Percentiles rank a stretch among this genome's conserved stretches.
Conservation (phyloP, 2,329 filamentous ascomycete genomes). For the Paraphaeosphaeria minitans region DNA sequence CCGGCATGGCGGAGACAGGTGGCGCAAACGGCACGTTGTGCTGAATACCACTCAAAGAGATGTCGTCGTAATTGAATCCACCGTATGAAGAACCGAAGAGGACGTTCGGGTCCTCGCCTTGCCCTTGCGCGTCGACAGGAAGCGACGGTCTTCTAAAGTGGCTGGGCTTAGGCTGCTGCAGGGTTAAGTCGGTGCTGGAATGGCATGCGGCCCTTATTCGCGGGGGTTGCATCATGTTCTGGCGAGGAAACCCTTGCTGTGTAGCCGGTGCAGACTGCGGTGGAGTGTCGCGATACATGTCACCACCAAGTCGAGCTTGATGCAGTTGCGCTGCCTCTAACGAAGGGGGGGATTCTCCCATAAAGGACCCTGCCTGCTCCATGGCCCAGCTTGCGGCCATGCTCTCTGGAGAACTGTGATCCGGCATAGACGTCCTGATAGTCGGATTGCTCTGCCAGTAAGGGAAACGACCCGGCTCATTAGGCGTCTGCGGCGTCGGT, state of each 20-base stretch:
- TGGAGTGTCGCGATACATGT: conserved; percentile 53
- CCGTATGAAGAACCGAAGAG: conserved; percentile 1
- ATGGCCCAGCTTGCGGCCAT: conserved; percentile 43
- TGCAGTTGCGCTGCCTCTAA: conserved; percentile 38
- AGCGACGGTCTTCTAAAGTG: conserved; percentile 45
- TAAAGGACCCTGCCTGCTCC: conserved; percentile 39
- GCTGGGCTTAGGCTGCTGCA: conserved; percentile 43
- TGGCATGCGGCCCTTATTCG: conserved; percentile 41
- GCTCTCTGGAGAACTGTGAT: conserved; percentile 49
- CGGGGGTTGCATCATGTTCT: conserved; percentile 43
- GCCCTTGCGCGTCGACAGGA: conserved; percentile 35
- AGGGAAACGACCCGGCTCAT: conserved; percentile 45
- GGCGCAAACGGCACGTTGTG: conserved; percentile 43
- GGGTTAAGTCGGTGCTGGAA: conserved; percentile 41
- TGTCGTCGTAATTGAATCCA: conserved; percentile 34
- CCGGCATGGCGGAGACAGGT: conserved; percentile 38
- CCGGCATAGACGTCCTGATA: conserved; percentile 38
- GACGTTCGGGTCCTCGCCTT: conserved; percentile 25
- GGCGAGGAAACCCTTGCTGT: conserved; percentile 53
- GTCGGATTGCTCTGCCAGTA: conserved; percentile 49
- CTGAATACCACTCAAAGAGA: conserved; percentile 36
- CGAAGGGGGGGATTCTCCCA: conserved; percentile 52
- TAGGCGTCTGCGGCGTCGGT: conserved; percentile 55
- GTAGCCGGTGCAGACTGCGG: conserved; percentile 57
- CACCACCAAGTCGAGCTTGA: conserved; percentile 37